Percentiles rank a stretch among this genome's conserved stretches.
Evolutionary conservation across 1,139 yeast species (phyloP).

Genomic region (Pichia norvegensis): DNA sequence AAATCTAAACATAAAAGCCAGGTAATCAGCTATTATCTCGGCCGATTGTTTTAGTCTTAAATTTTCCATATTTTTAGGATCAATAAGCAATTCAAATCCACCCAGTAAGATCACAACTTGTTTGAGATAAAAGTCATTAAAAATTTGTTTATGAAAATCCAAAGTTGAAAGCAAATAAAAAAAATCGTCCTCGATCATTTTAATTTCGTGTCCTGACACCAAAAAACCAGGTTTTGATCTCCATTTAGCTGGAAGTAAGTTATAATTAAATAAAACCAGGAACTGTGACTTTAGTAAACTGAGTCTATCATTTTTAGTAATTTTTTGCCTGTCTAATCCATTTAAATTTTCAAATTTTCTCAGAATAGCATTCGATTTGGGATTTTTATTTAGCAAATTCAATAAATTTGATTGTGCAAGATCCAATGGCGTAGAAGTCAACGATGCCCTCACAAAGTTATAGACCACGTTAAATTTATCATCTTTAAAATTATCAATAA

Average conservation of each 20-base stretch:
- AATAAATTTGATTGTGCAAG: constrained; percentile 38
- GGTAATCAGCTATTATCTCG: constrained; percentile 21
- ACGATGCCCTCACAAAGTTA: constrained; percentile 52
- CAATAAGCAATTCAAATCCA: constrained; percentile 28
- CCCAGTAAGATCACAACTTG: constrained; percentile 27
- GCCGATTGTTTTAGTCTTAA: constrained; percentile 17
- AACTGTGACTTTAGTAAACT: constrained; percentile 27
- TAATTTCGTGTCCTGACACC: constrained; percentile 26
- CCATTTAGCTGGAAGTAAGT: constrained; percentile 29
- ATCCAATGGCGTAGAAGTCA: constrained; percentile 44
- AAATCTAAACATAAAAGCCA: constrained; percentile 30
- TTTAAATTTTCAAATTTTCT: constrained; percentile 23
- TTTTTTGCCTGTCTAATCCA: constrained; percentile 19
- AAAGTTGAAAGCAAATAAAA: constrained; percentile 23
- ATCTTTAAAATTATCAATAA: constrained; percentile 39
- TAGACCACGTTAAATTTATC: constrained; percentile 36
- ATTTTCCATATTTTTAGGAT: constrained; percentile 17
- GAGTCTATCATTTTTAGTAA: constrained; percentile 28
- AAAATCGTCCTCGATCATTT: constrained; percentile 31
- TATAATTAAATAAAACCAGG: constrained; percentile 22
- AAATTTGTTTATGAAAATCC: constrained; percentile 25
- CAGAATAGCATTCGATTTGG: constrained; percentile 21
- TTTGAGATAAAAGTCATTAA: constrained; percentile 27
- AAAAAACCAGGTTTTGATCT: constrained; percentile 24
- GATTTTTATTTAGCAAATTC: constrained; percentile 21